phyloP scores from a whole-genome alignment of 2,329 filamentous ascomycete genomes.

The Thielaviopsis ethacetica region DNA sequence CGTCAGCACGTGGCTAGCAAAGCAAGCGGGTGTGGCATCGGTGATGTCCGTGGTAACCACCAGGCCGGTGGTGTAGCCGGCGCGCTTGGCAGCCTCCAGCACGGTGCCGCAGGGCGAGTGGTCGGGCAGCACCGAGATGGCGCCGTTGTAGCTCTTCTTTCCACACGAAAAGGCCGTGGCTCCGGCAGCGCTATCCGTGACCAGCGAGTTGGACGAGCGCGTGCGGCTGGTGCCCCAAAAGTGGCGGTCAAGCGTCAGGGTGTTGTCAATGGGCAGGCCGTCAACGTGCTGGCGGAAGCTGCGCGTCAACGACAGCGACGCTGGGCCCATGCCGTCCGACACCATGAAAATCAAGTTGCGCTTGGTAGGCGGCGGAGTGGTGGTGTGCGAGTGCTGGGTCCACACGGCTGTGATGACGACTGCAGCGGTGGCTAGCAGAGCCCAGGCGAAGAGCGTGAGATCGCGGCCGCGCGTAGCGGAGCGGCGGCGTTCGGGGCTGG shows the following conservation, averaged over 20 bases:
- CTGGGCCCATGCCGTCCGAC: conserved; percentile 94
- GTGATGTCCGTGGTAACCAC: conserved; percentile 92
- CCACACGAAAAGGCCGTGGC: conserved; percentile 93
- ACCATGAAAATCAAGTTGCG: conserved; percentile 98
- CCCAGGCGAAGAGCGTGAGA: conserved; percentile 65
- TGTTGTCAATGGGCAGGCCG: conserved; percentile 56
- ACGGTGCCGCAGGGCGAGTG: conserved; percentile 78
- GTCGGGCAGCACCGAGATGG: conserved; percentile 78
- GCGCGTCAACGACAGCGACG: conserved; percentile 72
- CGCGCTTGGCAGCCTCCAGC: conserved; percentile 81
- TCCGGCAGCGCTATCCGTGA: conserved; percentile 93
- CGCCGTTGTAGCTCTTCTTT: conserved; percentile 89
- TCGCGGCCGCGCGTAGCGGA: conserved; percentile 43
- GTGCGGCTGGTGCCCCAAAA: conserved; percentile 84
- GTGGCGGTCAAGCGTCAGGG: conserved; percentile 68
- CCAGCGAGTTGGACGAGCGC: conserved; percentile 63
- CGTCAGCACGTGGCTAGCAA: conserved; percentile 71
- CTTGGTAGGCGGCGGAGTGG: conserved; percentile 39
- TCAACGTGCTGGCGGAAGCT: conserved; percentile 69
- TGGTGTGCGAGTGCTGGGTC: conserved; percentile 45
- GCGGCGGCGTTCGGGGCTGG: conserved; percentile 9
- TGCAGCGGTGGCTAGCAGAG: conserved; percentile 58
- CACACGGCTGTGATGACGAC: conserved; percentile 68
- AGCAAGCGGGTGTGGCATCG: conserved; percentile 91
- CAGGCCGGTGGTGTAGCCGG: conserved; percentile 81